These are phyloP conservation scores for Saccharum hybrid DNA, from an alignment of 202 grass and related monocot species.

Conservation along the genomic window DNA sequence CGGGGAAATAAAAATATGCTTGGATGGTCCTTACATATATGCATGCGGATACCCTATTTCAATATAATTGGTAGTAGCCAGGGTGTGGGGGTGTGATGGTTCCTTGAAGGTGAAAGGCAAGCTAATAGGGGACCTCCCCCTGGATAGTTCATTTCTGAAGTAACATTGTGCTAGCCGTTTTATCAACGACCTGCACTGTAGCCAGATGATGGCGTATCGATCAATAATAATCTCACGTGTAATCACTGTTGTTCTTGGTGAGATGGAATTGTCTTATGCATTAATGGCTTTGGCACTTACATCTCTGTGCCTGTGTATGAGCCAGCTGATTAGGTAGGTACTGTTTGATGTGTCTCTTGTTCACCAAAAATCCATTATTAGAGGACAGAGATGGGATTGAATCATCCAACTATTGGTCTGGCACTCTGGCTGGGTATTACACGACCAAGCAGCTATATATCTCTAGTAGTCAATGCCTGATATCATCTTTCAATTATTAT, in stretches of 20 bases:
- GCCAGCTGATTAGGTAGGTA: not conserved
- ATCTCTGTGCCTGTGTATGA: not conserved
- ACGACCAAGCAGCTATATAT: no score
- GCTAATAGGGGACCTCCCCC: conserved; percentile 43
- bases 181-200: conserved; percentile 1
- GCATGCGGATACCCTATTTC: not conserved
- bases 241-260: conserved; percentile 12
- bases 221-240: not conserved
- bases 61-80: not conserved
- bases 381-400: no score
- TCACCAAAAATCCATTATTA: no score
- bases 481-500: no score
- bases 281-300: conserved; percentile 19
- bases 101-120: conserved; percentile 36
- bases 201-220: not conserved
- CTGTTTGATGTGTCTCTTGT: not conserved
- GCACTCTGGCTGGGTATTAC: no score
- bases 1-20: conserved; percentile 22
- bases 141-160: not conserved
- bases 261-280: conserved; percentile 29
- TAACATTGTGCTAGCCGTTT: not conserved
- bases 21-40: conserved; percentile 26
- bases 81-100: conserved; percentile 32
- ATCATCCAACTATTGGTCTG: no score
- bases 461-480: no score